These are phyloP conservation scores for Jaenimonas drosophilae DNA, from an alignment of 208 protist species.

Conservation along the genomic window DNA sequence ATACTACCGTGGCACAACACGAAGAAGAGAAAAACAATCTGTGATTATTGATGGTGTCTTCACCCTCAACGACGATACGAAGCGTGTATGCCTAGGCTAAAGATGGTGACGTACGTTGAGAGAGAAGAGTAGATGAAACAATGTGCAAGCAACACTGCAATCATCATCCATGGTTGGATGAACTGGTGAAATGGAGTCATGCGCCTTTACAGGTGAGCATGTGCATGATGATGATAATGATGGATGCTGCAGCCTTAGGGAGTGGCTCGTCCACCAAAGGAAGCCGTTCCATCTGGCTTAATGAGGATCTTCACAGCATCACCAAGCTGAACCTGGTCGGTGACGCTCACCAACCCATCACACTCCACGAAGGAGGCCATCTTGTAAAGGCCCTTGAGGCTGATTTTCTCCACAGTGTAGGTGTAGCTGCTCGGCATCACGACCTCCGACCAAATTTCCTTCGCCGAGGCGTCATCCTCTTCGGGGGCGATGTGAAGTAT, in stretches of 20 bases:
- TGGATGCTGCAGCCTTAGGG: conserved; percentile 12
- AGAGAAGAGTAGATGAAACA: neutral
- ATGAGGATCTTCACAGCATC: conserved; percentile 82
- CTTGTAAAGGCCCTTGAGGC: conserved; percentile 78
- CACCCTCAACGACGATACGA: too few species aligned
- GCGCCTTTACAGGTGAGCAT: neutral
- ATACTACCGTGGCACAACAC: too few species aligned
- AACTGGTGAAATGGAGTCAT: neutral
- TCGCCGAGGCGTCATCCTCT: conserved; percentile 23
- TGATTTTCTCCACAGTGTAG: conserved; percentile 83
- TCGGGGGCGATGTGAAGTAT: conserved; percentile 78
- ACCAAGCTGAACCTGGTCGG: conserved; percentile 76
- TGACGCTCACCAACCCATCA: conserved; percentile 77
- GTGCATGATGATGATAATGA: conserved; percentile 1
- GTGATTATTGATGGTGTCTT: too few species aligned
- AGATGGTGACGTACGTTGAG: neutral
- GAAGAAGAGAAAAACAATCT: too few species aligned
- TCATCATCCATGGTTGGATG: neutral
- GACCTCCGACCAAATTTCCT: conserved; percentile 74
- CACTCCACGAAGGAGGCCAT: conserved; percentile 83
- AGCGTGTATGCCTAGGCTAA: too few species aligned
- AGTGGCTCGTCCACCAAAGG: conserved; percentile 67
- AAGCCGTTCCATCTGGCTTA: conserved; percentile 74
- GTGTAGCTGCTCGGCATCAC: conserved; percentile 78
- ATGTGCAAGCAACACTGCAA: neutral